Evolutionary conservation across 495 filamentous ascomycete genomes (phyloP).

Genomic region (Aspergillus kassunensis): DNA sequence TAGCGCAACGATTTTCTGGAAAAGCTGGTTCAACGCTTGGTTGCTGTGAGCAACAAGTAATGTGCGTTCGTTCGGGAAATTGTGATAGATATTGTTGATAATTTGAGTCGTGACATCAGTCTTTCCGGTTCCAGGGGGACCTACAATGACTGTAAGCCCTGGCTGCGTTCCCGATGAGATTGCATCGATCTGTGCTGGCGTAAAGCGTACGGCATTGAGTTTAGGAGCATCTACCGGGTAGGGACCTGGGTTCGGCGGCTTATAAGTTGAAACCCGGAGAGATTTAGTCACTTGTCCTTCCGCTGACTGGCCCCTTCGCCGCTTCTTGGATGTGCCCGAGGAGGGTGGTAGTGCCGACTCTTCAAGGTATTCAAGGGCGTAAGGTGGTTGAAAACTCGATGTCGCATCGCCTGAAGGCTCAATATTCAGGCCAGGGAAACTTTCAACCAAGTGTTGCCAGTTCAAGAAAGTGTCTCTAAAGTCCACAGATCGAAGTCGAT

Average conservation of each 20-base stretch:
- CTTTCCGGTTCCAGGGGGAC: conserved; percentile 94
- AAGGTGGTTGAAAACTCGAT: conserved; percentile 80
- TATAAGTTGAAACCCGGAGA: conserved; percentile 85
- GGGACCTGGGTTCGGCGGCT: conserved; percentile 83
- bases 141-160: conserved; percentile 90
- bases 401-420: conserved; percentile 67
- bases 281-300: conserved; percentile 58
- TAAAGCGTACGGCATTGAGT: conserved; percentile 81
- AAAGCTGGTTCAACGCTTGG: conserved; percentile 97
- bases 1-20: conserved; percentile 91
- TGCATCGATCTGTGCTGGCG: conserved; percentile 84
- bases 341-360: conserved; percentile 38
- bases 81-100: conserved; percentile 98
- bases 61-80: conserved; percentile 89
- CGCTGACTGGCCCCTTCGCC: conserved; percentile 68
- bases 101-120: conserved; percentile 98
- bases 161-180: conserved; percentile 93
- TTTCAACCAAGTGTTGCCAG: conserved; percentile 90
- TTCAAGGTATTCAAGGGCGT: conserved; percentile 66
- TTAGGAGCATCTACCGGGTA: conserved; percentile 87
- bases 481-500: conserved; percentile 72
- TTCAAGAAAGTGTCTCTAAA: conserved; percentile 92
- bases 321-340: conserved; percentile 71
- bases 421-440: conserved; percentile 77
- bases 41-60: conserved; percentile 96